A percentile compares a stretch with the other conserved stretches of the same genome.
phyloP scores from a whole-genome alignment of 2,329 filamentous ascomycete genomes.

The Fusarium sororula region DNA sequence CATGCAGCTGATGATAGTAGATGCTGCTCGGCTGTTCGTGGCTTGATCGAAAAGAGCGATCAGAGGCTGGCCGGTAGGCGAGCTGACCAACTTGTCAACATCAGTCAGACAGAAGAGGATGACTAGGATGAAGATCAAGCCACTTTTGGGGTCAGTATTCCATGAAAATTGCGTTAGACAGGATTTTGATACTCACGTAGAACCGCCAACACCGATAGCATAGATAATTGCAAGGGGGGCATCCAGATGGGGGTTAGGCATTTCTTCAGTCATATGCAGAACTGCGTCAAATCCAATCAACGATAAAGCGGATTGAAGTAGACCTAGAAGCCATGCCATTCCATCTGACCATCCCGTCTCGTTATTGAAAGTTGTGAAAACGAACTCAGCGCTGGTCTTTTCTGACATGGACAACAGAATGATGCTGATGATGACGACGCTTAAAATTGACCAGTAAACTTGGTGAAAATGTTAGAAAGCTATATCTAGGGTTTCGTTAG shows the following conservation, averaged over 20 bases:
- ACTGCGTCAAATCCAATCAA: neutral
- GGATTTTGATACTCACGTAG: neutral
- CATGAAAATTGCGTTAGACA: rapidly evolving
- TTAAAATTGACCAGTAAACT: neutral
- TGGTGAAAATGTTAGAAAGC: neutral
- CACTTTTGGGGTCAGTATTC: neutral
- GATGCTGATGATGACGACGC: neutral
- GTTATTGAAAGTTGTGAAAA: neutral
- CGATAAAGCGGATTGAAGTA: neutral
- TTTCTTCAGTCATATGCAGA: neutral
- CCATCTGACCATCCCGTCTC: neutral
- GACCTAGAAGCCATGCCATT: neutral
- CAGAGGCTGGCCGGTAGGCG: neutral
- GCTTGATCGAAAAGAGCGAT: neutral
- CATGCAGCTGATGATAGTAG: neutral
- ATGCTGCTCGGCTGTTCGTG: neutral
- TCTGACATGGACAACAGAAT: neutral
- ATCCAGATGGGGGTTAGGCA: neutral
- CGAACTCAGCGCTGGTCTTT: neutral
- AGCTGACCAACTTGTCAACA: neutral
- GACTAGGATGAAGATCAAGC: neutral
- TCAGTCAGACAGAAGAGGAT: neutral
- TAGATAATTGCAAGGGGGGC: neutral
- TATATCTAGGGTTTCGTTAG: rapidly evolving
- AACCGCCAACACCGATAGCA: neutral